Evolutionary conservation across 2,329 filamentous ascomycete species (phyloP).

Genomic region (Sclerotinia glacialis): DNA sequence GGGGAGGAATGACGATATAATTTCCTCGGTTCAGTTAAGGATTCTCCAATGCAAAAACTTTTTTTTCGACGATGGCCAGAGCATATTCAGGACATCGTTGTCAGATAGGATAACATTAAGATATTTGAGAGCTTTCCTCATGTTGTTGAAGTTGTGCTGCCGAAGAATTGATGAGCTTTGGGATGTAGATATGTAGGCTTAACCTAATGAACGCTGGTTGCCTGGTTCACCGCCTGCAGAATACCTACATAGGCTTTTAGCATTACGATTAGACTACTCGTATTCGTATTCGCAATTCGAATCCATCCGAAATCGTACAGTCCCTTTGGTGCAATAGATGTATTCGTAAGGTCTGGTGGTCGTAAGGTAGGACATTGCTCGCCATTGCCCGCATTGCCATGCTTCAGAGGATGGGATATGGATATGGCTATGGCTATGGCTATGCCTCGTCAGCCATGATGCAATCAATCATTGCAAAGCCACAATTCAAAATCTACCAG

Average conservation of each 20-base stretch:
- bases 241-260: no score
- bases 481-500: background rate
- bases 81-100: no score
- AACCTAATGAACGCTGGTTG: background rate
- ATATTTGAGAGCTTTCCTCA: background rate
- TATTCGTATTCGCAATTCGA: background rate
- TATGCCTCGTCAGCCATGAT: slow-evolving; percentile 10
- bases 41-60: background rate
- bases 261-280: background rate
- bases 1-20: background rate
- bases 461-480: slow-evolving; percentile 15
- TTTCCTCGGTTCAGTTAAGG: background rate
- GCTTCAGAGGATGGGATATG: background rate
- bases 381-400: background rate
- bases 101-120: background rate
- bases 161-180: background rate
- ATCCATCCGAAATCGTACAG: background rate
- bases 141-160: background rate
- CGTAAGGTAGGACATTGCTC: background rate
- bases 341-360: no score
- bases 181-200: background rate
- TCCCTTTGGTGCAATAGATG: background rate
- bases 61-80: background rate
- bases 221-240: slow-evolving; percentile 1
- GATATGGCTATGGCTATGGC: slow-evolving; percentile 4